A percentile compares a stretch with the other conserved stretches of the same genome.
These are phyloP conservation scores for Bryum argenteum DNA, from an alignment of 225 moss, liverwort and hornwort species.

Conservation along the genomic window DNA sequence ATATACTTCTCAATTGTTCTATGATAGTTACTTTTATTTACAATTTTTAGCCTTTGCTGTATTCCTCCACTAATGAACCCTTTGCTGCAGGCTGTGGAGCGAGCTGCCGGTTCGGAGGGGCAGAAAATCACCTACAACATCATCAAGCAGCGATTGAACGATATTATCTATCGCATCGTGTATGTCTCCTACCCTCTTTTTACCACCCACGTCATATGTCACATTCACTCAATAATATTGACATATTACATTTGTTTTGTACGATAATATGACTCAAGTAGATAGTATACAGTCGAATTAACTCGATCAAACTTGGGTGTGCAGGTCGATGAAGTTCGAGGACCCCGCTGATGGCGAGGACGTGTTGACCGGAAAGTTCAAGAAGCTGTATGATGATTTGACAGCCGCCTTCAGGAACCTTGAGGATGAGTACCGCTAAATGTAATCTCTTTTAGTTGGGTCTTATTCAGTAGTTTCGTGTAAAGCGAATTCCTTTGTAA, in stretches of 20 bases:
- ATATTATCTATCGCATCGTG: slow-evolving; percentile 85
- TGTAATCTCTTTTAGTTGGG: slow-evolving; percentile 15
- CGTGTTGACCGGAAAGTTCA: slow-evolving; percentile 55
- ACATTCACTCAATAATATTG: too few relatives aligned
- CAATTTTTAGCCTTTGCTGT: too few relatives aligned
- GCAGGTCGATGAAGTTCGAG: slow-evolving; percentile 93
- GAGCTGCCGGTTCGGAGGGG: slow-evolving; percentile 88
- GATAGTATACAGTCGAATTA: too few relatives aligned
- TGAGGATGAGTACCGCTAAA: slow-evolving; percentile 92
- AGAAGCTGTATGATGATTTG: slow-evolving; percentile 87
- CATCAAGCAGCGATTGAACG: slow-evolving; percentile 87
- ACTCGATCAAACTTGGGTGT: slow-evolving; percentile 3
- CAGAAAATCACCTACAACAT: slow-evolving; percentile 88
- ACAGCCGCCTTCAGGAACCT: slow-evolving; percentile 78
- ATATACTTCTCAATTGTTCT: too few relatives aligned
- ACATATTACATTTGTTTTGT: too few relatives aligned
- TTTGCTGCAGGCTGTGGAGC: slow-evolving; percentile 84
- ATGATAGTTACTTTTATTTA: too few relatives aligned
- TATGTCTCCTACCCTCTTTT: slow-evolving; percentile 39
- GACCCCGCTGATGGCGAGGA: slow-evolving; percentile 98
- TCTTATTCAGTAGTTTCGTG: slow-evolving; percentile 28
- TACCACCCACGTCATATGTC: background rate
- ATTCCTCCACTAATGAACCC: background rate
- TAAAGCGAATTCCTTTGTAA: slow-evolving; percentile 37
- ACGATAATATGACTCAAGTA: too few relatives aligned